phyloP scores from a whole-genome alignment of 2,329 filamentous ascomycete species.

The Colletotrichum chlorophyti region DNA sequence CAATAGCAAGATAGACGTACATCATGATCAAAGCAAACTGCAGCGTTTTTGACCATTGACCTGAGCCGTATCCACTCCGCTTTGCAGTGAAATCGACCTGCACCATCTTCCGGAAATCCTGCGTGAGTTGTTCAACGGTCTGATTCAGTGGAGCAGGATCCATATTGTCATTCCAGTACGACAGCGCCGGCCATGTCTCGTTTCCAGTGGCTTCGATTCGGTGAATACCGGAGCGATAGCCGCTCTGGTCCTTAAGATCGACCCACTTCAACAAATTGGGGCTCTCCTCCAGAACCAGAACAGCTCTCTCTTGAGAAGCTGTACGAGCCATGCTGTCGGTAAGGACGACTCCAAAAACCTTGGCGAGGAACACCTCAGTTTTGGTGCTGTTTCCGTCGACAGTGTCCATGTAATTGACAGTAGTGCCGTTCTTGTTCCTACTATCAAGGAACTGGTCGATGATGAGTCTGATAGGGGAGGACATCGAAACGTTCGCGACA shows the following conservation, averaged over 20 bases:
- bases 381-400: neutral
- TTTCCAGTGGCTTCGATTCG: no score
- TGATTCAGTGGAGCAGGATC: neutral
- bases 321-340: neutral
- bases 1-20: neutral
- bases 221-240: neutral
- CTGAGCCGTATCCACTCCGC: constrained; percentile 5
- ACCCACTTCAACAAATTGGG: neutral
- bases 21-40: neutral
- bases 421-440: neutral
- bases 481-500: no score
- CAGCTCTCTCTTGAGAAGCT: neutral
- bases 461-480: neutral
- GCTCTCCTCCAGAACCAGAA: neutral
- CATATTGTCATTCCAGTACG: no score
- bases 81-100: neutral
- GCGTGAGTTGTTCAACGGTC: neutral
- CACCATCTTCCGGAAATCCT: neutral
- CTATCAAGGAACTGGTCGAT: neutral
- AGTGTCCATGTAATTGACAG: no score
- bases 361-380: neutral
- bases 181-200: no score
- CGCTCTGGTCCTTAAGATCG: constrained; percentile 1
- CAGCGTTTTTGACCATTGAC: neutral
- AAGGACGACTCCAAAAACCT: neutral